These are phyloP conservation scores for Astrocystis sublimbata DNA, from an alignment of 495 filamentous ascomycete species.

Conservation along the genomic window DNA sequence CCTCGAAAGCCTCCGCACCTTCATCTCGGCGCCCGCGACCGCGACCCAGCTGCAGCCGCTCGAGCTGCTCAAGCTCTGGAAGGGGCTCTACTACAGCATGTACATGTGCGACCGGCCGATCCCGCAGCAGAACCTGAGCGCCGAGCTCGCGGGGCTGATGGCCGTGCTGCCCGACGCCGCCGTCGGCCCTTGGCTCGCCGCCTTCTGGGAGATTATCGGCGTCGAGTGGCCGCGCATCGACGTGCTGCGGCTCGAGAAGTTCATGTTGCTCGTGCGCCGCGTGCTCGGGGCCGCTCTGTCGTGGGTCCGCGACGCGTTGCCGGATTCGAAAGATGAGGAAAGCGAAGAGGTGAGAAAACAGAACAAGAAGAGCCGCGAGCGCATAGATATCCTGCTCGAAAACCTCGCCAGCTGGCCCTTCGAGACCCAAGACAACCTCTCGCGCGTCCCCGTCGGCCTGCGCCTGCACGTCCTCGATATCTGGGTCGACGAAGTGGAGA, in stretches of 20 bases:
- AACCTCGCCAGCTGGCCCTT: slow-evolving; percentile 48
- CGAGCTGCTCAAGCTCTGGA: slow-evolving; percentile 92
- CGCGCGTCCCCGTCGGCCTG: slow-evolving; percentile 71
- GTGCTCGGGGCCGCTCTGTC: slow-evolving; percentile 70
- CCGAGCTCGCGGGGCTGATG: slow-evolving; percentile 73
- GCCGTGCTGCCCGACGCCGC: slow-evolving; percentile 59
- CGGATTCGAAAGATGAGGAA: slow-evolving; percentile 27
- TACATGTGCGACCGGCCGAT: slow-evolving; percentile 91
- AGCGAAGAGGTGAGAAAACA: slow-evolving; percentile 32
- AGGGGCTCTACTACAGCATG: slow-evolving; percentile 94
- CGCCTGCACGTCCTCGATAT: slow-evolving; percentile 88
- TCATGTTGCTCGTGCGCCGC: slow-evolving; percentile 77
- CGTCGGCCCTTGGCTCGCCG: slow-evolving; percentile 63
- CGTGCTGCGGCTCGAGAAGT: slow-evolving; percentile 88
- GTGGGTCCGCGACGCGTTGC: slow-evolving; percentile 45
- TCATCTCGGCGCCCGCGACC: slow-evolving; percentile 64
- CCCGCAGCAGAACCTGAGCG: slow-evolving; percentile 80
- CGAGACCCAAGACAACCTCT: slow-evolving; percentile 39
- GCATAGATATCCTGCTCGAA: slow-evolving; percentile 39
- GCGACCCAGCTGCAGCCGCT: slow-evolving; percentile 59
- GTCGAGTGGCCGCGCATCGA: slow-evolving; percentile 82
- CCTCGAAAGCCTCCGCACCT: slow-evolving; percentile 75
- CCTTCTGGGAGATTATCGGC: slow-evolving; percentile 89
- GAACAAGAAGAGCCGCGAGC: slow-evolving; percentile 14
- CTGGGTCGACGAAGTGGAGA: slow-evolving; percentile 84